Percentiles rank a stretch among this genome's conserved stretches.
Conservation (phyloP, 345 rosid species). For the Firmiana major region DNA sequence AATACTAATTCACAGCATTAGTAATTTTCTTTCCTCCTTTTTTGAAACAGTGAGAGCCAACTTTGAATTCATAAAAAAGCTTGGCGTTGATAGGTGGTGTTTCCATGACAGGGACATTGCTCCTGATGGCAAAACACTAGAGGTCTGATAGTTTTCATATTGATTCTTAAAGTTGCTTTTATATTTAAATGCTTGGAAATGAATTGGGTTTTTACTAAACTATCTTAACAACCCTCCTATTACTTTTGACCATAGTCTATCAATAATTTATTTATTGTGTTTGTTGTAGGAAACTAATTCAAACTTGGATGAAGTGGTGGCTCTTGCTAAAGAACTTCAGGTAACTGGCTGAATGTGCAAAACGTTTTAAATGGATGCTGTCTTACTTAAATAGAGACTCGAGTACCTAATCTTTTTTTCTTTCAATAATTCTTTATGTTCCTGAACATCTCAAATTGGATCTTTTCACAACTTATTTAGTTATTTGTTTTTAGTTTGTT, state of each 20-base stretch:
- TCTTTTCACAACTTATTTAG: too few relatives aligned
- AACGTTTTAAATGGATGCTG: neutral
- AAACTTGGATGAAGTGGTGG: conserved; percentile 88
- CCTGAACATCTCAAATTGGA: neutral
- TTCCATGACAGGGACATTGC: conserved; percentile 98
- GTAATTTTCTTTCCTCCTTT: neutral
- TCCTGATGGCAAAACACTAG: conserved; percentile 70
- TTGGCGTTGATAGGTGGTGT: conserved; percentile 94
- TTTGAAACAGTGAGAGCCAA: conserved; percentile 83
- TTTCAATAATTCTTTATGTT: neutral
- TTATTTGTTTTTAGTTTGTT: neutral
- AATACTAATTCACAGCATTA: neutral
- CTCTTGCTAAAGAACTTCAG: conserved; percentile 93
- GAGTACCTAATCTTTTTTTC: neutral
- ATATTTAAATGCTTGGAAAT: neutral
- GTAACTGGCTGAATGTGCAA: conserved; percentile 18
- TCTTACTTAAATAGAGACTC: neutral
- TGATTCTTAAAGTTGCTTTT: neutral
- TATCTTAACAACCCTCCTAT: neutral
- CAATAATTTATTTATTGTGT: neutral
- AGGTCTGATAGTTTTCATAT: conserved; percentile 40
- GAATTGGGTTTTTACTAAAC: neutral
- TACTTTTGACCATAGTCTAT: neutral
- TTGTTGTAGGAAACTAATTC: conserved; percentile 67
- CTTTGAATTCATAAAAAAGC: conserved; percentile 87